Base-by-base conservation (phyloP, 2,329 filamentous ascomycete species). In the Colletotrichum plurivorum region DNA sequence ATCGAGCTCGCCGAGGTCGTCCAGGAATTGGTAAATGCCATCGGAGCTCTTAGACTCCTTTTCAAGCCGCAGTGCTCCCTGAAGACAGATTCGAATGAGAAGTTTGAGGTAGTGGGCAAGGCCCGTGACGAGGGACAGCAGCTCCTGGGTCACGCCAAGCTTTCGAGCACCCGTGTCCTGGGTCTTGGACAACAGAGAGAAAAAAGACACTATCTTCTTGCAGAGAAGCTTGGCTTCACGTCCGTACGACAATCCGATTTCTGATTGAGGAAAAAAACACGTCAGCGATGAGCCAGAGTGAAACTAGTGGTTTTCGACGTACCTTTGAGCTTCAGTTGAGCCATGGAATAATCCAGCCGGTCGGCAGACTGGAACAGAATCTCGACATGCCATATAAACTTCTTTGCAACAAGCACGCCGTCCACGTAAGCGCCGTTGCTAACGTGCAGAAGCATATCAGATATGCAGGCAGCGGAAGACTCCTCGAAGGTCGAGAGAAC, bases 121-220 rank as follows among this genome's bases (percentile, higher is more conserved):
- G 43, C 96, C 95, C 46, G 96, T 99, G 61, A 99, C 96, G 8
- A 99, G 87, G 7, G 95, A 97, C n/a, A 99, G 83, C n/a, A 99
- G 87, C 79, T 99, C 96, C 79, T 99, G 96, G 9, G 96, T 99
- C 39, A 99, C 96, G 51, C 96, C 96, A 49, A 98, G 89, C 78
- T 98, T 96, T 67, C 94, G 89, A 45, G 93, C 90, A n/a, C 92
- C 93, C 9, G 91, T 94, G 76, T 98, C 95, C 78, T 98, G 95
- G 1, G 95, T 96, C 79, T 97, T 97, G 6, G 95, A 97, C 9
- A 99, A 86, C 18, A 99, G 85, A 13, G 94, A 94, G 79, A 99
- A 99, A 84, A 99, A 99, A 27, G 95, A 94, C 6, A 99, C 96
- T 63, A 99, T 97, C 81, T 99, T 99, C 82, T 99, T 99, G 85